Evolutionary conservation across 2,329 filamentous ascomycete species (phyloP).

Genomic region (Aspergillus ruber): DNA sequence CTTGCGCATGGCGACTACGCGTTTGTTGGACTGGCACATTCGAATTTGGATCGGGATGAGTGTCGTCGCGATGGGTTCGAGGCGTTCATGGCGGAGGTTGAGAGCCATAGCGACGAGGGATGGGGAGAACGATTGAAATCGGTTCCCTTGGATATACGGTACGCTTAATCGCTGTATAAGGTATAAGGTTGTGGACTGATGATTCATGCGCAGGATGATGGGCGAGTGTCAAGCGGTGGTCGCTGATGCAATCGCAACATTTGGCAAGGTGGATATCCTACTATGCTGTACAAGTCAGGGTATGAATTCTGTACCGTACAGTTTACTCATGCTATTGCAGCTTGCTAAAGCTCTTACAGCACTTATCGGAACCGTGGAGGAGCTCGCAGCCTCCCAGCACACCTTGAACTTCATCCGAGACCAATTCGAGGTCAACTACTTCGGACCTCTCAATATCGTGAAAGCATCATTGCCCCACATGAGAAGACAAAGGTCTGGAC

Average conservation of each 20-base stretch:
- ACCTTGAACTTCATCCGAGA: conserved; percentile 76
- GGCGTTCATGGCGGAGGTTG: conserved; percentile 61
- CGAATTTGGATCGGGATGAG: conserved; percentile 68
- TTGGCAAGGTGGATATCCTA: conserved; percentile 82
- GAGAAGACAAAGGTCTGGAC: conserved; percentile 72
- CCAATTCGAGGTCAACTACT: conserved; percentile 93
- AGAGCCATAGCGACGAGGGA: conserved; percentile 59
- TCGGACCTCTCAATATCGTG: conserved; percentile 93
- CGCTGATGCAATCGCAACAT: conserved; percentile 75
- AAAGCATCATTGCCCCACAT: conserved; percentile 78
- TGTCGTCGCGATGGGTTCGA: conserved; percentile 72
- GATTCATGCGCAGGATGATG: conserved; percentile 41
- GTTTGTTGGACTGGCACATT: conserved; percentile 71
- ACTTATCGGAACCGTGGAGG: conserved; percentile 84
- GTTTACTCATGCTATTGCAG: background rate
- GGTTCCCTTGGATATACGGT: conserved; percentile 54
- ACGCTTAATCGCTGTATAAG: conserved; percentile 7
- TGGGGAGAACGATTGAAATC: conserved; percentile 72
- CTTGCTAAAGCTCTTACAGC: conserved; percentile 43
- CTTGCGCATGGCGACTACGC: conserved; percentile 90
- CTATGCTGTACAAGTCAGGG: conserved; percentile 85
- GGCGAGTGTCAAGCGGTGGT: conserved; percentile 77
- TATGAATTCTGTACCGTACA: conserved; percentile 30
- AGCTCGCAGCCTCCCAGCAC: conserved; percentile 65
- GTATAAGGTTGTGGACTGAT: background rate